A percentile compares a stretch with the other conserved stretches of the same genome.
These are phyloP conservation scores for Leavenworthia alabamica DNA, from an alignment of 345 rosid genomes.

Conservation along the genomic window DNA sequence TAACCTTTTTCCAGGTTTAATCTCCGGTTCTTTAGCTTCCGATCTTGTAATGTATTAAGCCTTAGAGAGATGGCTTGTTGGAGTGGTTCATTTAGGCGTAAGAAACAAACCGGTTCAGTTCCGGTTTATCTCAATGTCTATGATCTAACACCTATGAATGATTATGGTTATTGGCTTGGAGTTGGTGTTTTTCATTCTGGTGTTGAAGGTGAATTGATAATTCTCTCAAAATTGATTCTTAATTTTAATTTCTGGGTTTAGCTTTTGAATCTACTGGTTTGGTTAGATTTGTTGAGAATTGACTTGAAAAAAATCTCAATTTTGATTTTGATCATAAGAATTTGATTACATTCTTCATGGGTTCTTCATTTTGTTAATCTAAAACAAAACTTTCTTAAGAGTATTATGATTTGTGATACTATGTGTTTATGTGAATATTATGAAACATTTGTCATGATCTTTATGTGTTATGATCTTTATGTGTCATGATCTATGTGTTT, in stretches of 20 bases:
- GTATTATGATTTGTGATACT: neutral
- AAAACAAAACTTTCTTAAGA: neutral
- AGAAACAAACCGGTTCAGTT: slow-evolving; percentile 58
- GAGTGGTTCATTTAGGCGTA: slow-evolving; percentile 42
- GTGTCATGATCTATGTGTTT: neutral
- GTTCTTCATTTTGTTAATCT: neutral
- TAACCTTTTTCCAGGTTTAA: neutral
- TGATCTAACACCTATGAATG: slow-evolving; percentile 89
- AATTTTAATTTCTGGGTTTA: slow-evolving; percentile 5
- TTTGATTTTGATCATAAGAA: neutral
- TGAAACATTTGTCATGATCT: too few species aligned
- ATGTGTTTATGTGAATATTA: too few species aligned
- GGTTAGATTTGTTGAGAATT: slow-evolving; percentile 10
- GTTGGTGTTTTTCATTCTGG: slow-evolving; percentile 97
- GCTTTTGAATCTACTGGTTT: slow-evolving; percentile 13
- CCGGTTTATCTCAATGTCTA: slow-evolving; percentile 94
- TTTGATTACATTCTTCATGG: neutral
- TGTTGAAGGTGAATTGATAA: slow-evolving; percentile 55
- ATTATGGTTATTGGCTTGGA: slow-evolving; percentile 93
- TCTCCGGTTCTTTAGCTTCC: neutral
- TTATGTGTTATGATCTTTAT: too few species aligned
- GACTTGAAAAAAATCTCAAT: neutral
- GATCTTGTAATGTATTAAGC: slow-evolving; percentile 19
- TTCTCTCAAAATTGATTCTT: neutral
- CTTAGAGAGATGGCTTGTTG: slow-evolving; percentile 50